A percentile compares a stretch with the other conserved stretches of the same genome.
Evolutionary conservation across 148 eudicot genomes (phyloP).

Genomic region (Mesembryanthemum crystallinum): DNA sequence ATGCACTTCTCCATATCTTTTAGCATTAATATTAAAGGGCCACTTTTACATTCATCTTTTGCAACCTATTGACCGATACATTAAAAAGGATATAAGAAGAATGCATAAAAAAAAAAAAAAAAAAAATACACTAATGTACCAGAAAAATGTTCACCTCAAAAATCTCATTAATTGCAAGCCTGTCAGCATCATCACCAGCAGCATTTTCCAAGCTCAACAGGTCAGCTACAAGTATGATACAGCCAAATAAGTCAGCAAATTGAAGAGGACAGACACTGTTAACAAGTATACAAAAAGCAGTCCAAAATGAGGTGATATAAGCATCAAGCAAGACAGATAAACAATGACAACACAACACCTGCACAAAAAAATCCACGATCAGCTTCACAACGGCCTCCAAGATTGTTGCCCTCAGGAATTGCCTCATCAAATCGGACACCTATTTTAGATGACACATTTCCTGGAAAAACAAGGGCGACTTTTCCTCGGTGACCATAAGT

Average conservation of each 20-base stretch:
- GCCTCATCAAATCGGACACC: constrained; percentile 91
- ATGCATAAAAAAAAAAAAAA: neutral
- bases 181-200: constrained; percentile 60
- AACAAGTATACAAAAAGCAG: neutral
- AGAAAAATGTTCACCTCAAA: constrained; percentile 66
- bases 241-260: constrained; percentile 12
- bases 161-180: constrained; percentile 71
- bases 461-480: constrained; percentile 81
- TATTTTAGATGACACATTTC: constrained; percentile 74
- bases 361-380: constrained; percentile 91
- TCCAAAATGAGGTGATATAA: neutral
- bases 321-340: neutral
- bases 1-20: constrained; percentile 90
- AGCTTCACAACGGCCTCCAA: constrained; percentile 85
- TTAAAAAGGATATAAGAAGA: neutral
- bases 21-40: constrained; percentile 65
- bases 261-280: neutral
- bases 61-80: constrained; percentile 47
- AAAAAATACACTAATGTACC: too few species aligned
- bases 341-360: constrained; percentile 42
- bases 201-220: constrained; percentile 65
- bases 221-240: constrained; percentile 52
- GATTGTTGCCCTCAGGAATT: constrained; percentile 79
- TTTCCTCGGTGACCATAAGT: constrained; percentile 70
- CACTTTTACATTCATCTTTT: constrained; percentile 53